These are phyloP conservation scores for Mycosphaerella arachidis DNA, from an alignment of 2,329 filamentous ascomycete genomes.

Conservation along the genomic window DNA sequence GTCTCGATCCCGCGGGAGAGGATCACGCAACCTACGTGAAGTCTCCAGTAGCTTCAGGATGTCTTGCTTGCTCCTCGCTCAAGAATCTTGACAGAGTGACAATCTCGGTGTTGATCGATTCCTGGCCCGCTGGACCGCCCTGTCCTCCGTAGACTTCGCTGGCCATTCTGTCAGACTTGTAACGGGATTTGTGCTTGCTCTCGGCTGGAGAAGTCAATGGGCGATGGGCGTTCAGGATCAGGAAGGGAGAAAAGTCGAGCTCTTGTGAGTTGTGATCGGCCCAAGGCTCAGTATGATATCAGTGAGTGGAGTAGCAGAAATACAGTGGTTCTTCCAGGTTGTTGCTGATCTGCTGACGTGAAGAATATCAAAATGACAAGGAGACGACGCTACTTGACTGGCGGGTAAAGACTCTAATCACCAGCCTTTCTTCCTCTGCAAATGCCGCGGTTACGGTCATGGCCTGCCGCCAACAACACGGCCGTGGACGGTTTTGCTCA, in stretches of 20 bases:
- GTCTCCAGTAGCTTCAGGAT: constrained; percentile 92
- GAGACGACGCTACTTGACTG: constrained; percentile 3
- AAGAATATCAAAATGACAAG: constrained; percentile 1
- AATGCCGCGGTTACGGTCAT: constrained; percentile 17
- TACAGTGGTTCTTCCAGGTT: not conserved
- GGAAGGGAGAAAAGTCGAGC: not conserved
- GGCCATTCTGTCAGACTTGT: constrained; percentile 1
- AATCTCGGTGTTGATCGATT: constrained; percentile 93
- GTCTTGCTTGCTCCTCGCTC: constrained; percentile 90
- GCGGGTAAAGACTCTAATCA: constrained; percentile 16
- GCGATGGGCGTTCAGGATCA: not conserved
- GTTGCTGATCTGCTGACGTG: constrained; percentile 2
- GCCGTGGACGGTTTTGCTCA: not conserved
- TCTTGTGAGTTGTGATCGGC: constrained; percentile 7
- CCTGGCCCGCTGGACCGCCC: constrained; percentile 40
- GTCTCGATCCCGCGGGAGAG: constrained; percentile 6
- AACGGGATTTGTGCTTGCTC: not conserved
- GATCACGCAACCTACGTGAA: constrained; percentile 71
- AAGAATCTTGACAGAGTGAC: constrained; percentile 92
- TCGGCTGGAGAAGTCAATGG: not conserved
- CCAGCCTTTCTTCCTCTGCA: constrained; percentile 5
- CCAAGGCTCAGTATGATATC: constrained; percentile 23
- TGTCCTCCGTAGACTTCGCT: constrained; percentile 5
- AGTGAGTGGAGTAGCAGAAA: constrained; percentile 23
- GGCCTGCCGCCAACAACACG: constrained; percentile 7